phyloP scores from a whole-genome alignment of 78 protist species.

The Monocercomonoides exilis region DNA sequence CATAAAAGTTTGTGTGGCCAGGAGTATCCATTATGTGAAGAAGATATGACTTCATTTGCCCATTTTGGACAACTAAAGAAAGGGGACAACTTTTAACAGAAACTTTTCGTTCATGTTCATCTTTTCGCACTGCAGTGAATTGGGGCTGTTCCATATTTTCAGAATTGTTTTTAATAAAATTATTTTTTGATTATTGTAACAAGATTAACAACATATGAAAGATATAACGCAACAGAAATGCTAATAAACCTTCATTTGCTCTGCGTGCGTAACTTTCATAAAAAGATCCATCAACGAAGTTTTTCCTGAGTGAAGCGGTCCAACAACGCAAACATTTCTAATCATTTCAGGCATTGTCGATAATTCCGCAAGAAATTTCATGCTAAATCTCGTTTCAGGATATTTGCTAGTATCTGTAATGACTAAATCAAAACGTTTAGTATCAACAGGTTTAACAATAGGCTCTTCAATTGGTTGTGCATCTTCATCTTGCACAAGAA shows the following conservation, averaged over 20 bases:
- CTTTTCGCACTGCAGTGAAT: constrained; percentile 81
- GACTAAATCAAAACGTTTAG: constrained; percentile 26
- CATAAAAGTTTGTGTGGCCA: constrained; percentile 85
- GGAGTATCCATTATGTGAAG: constrained; percentile 96
- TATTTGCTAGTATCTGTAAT: constrained; percentile 39
- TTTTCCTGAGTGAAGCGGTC: constrained; percentile 83
- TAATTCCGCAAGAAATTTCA: neutral
- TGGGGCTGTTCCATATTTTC: too few species aligned
- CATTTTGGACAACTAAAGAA: constrained; percentile 67
- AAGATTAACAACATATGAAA: too few species aligned
- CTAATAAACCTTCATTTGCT: neutral
- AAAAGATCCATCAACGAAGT: constrained; percentile 79
- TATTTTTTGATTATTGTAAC: too few species aligned
- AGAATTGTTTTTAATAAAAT: too few species aligned
- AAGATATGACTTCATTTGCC: constrained; percentile 61
- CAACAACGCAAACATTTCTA: constrained; percentile 81
- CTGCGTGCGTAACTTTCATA: constrained; percentile 66
- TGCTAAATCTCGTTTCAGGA: constrained; percentile 34
- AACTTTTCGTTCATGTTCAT: constrained; percentile 80
- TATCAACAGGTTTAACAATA: constrained; percentile 75
- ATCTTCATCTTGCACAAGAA: constrained; percentile 94
- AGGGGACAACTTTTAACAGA: constrained; percentile 82
- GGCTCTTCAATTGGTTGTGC: constrained; percentile 83
- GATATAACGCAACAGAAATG: neutral
- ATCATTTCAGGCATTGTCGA: constrained; percentile 47